Evolutionary conservation across 345 rosid species (phyloP).

Genomic region (Hibiscus tridactylites): DNA sequence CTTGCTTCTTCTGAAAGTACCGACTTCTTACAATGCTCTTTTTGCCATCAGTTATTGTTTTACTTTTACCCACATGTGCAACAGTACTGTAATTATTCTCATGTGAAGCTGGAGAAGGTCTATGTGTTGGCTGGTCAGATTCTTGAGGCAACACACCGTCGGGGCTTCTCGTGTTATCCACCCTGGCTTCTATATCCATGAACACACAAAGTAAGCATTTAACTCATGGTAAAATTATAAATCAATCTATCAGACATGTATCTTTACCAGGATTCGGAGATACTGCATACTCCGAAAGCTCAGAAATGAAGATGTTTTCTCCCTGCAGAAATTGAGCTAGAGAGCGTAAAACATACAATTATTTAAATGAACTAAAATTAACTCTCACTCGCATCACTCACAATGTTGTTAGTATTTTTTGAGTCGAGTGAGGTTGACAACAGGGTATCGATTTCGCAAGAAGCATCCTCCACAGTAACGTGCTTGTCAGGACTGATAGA

Average conservation of each 20-base stretch:
- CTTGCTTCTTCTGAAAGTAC: constrained; percentile 54
- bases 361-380: constrained; percentile 5
- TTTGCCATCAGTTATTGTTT: constrained; percentile 34
- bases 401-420: constrained; percentile 21
- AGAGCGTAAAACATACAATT: constrained; percentile 10
- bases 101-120: constrained; percentile 23
- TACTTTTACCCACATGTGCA: constrained; percentile 24
- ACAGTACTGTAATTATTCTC: constrained; percentile 21
- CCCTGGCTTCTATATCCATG: constrained; percentile 13
- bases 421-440: constrained; percentile 14
- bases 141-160: constrained; percentile 18
- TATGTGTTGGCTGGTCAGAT: constrained; percentile 16
- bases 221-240: not conserved
- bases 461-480: constrained; percentile 20
- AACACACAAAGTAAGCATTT: constrained; percentile 3
- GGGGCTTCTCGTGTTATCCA: constrained; percentile 14
- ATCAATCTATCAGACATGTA: not conserved
- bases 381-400: constrained; percentile 22
- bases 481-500: constrained; percentile 25
- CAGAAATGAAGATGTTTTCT: constrained; percentile 23
- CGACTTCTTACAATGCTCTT: constrained; percentile 56
- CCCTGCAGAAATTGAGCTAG: constrained; percentile 30
- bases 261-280: constrained; percentile 30
- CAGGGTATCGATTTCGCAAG: constrained; percentile 24
- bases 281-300: constrained; percentile 18